A percentile compares a stretch with the other conserved stretches of the same genome.
phyloP scores from a whole-genome alignment of 768 basidiomycete species.

The Pleurotus giganteus region DNA sequence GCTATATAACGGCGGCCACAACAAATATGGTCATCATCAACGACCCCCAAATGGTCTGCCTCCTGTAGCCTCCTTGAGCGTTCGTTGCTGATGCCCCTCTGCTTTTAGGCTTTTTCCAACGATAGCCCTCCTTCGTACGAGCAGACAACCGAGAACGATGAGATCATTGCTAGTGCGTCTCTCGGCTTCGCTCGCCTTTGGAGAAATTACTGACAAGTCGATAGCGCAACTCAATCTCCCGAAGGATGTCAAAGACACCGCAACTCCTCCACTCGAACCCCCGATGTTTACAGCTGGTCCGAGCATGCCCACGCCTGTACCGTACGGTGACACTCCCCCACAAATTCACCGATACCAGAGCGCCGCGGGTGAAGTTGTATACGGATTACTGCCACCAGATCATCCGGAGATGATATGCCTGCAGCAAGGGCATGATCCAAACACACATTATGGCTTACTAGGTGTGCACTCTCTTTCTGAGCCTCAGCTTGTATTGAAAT shows the following conservation, averaged over 20 bases:
- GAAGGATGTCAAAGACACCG: not conserved
- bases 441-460: conserved; percentile 67
- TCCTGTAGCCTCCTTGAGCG: not conserved
- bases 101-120: not conserved
- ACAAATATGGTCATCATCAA: conserved; percentile 7
- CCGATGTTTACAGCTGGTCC: conserved; percentile 21
- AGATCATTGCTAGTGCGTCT: not conserved
- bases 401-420: conserved; percentile 86
- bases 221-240: not conserved
- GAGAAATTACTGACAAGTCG: not conserved
- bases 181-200: not conserved
- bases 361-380: conserved; percentile 26
- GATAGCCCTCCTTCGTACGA: conserved; percentile 56
- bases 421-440: conserved; percentile 62
- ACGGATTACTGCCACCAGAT: conserved; percentile 62
- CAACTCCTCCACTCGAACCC: not conserved
- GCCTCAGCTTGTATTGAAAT: conserved; percentile 4
- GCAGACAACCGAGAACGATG: conserved; percentile 24
- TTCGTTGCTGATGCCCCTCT: conserved; percentile 15
- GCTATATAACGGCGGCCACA: not conserved
- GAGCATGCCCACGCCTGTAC: not conserved
- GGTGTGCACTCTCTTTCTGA: conserved; percentile 41
- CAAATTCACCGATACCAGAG: conserved; percentile 69
- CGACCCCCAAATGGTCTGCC: conserved; percentile 6
- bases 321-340: conserved; percentile 25